These are phyloP conservation scores for Amanita rimosa DNA, from an alignment of 768 basidiomycete species.

Conservation along the genomic window DNA sequence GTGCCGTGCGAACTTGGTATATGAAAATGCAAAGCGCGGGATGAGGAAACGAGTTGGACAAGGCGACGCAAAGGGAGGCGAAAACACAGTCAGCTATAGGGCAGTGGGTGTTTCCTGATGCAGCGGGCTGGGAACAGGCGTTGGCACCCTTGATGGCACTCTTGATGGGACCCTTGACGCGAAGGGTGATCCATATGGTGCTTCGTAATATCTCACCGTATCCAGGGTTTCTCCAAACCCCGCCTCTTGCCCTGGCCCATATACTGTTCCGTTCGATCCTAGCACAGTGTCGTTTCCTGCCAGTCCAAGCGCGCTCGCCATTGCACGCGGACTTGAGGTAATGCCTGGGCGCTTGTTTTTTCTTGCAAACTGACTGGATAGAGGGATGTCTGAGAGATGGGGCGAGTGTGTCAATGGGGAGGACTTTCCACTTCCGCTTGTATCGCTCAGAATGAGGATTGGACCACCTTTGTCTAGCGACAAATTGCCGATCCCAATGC, in stretches of 20 bases:
- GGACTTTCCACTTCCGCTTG: slow-evolving; percentile 10
- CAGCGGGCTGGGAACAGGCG: slow-evolving; percentile 2
- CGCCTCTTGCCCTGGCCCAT: slow-evolving; percentile 10
- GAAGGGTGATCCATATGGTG: slow-evolving; percentile 32
- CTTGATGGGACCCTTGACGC: slow-evolving; percentile 22
- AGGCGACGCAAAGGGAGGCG: neutral
- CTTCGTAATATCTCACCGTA: slow-evolving; percentile 24
- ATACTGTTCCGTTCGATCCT: slow-evolving; percentile 7
- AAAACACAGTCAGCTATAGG: neutral
- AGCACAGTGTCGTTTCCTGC: slow-evolving; percentile 4
- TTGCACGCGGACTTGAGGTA: slow-evolving; percentile 31
- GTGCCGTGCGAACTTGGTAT: neutral
- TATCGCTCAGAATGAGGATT: slow-evolving; percentile 1
- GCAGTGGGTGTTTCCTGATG: neutral
- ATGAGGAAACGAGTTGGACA: neutral
- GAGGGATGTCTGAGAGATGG: slow-evolving; percentile 39
- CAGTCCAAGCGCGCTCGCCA: slow-evolving; percentile 39
- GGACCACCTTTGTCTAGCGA: slow-evolving; percentile 11
- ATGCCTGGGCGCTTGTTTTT: slow-evolving; percentile 27
- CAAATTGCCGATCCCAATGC: slow-evolving; percentile 2
- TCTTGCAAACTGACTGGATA: slow-evolving; percentile 48
- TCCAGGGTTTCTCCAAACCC: slow-evolving; percentile 19
- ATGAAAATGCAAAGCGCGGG: neutral
- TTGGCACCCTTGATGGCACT: slow-evolving; percentile 14
- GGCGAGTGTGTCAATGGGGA: slow-evolving; percentile 20